These are phyloP conservation scores for Conticribra weissflogii DNA, from an alignment of 108 stramenopile genomes.

Conservation along the genomic window DNA sequence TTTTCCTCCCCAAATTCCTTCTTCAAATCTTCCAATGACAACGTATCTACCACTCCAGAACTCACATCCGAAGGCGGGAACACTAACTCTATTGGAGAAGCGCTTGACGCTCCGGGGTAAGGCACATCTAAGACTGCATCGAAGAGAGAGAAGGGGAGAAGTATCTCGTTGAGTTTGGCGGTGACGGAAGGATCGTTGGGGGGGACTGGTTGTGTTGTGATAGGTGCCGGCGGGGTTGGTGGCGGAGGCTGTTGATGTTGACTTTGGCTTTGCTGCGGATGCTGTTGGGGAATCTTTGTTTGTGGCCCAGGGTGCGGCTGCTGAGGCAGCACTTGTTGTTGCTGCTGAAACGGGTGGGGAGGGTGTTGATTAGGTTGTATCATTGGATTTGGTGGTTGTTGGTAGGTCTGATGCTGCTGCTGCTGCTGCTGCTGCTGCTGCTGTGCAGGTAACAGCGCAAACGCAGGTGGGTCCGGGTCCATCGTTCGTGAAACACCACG, in stretches of 20 bases:
- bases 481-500: too few species aligned
- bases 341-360: background rate
- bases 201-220: slow-evolving; percentile 8
- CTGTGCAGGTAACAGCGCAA: too few species aligned
- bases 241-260: slow-evolving; percentile 12
- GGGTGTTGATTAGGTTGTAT: background rate
- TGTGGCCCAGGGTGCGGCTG: background rate
- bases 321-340: background rate
- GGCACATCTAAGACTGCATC: slow-evolving; percentile 41
- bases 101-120: slow-evolving; percentile 25
- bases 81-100: slow-evolving; percentile 8
- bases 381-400: background rate
- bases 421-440: too few species aligned
- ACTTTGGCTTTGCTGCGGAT: too few species aligned
- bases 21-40: slow-evolving; percentile 5
- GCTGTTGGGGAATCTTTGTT: background rate
- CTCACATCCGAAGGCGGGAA: slow-evolving; percentile 20
- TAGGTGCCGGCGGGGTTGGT: slow-evolving; percentile 8
- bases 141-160: slow-evolving; percentile 36
- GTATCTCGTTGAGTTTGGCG: slow-evolving; percentile 1
- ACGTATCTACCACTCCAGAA: background rate
- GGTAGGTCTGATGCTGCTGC: too few species aligned
- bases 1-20: too few species aligned
- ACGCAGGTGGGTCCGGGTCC: too few species aligned
- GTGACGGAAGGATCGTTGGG: slow-evolving; percentile 13